These are phyloP conservation scores for Penicillium glabrum DNA, from an alignment of 2,329 filamentous ascomycete species.

Conservation along the genomic window DNA sequence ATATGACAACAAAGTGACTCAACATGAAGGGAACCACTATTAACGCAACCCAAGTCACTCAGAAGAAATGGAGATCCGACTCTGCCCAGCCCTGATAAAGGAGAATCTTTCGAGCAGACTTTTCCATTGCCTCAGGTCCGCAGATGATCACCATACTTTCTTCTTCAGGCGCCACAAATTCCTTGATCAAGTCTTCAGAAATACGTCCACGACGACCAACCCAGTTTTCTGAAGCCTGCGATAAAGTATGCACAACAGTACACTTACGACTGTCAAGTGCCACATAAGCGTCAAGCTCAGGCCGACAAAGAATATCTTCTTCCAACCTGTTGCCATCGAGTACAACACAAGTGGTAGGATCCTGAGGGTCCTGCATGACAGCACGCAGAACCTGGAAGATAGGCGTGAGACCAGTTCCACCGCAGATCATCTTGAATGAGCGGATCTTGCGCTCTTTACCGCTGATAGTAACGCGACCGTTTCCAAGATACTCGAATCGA, in stretches of 20 bases:
- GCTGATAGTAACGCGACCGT: slow-evolving; percentile 63
- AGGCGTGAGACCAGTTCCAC: slow-evolving; percentile 87
- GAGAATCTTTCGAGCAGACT: slow-evolving; percentile 59
- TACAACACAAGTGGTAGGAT: slow-evolving; percentile 68
- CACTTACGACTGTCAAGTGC: slow-evolving; percentile 54
- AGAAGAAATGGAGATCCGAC: slow-evolving; percentile 76
- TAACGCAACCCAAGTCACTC: slow-evolving; percentile 7
- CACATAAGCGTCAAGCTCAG: slow-evolving; percentile 68
- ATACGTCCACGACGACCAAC: slow-evolving; percentile 67
- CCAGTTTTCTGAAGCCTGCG: slow-evolving; percentile 65
- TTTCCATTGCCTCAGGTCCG: slow-evolving; percentile 74
- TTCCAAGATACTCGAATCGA: slow-evolving; percentile 75
- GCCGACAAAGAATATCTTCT: slow-evolving; percentile 78
- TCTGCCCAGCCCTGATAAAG: slow-evolving; percentile 68
- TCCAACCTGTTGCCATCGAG: slow-evolving; percentile 75
- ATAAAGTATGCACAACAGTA: slow-evolving; percentile 68
- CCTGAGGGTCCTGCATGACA: slow-evolving; percentile 63
- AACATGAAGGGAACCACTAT: not conserved
- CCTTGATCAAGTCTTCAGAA: slow-evolving; percentile 60
- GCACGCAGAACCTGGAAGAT: slow-evolving; percentile 81
- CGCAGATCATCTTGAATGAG: slow-evolving; percentile 82
- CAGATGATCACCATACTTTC: slow-evolving; percentile 71
- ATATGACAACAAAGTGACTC: not conserved
- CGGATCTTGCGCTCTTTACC: slow-evolving; percentile 58
- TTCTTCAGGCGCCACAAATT: slow-evolving; percentile 52